These are phyloP conservation scores for Oleoguttula mirabilis DNA, from an alignment of 495 filamentous ascomycete species.

Conservation along the genomic window DNA sequence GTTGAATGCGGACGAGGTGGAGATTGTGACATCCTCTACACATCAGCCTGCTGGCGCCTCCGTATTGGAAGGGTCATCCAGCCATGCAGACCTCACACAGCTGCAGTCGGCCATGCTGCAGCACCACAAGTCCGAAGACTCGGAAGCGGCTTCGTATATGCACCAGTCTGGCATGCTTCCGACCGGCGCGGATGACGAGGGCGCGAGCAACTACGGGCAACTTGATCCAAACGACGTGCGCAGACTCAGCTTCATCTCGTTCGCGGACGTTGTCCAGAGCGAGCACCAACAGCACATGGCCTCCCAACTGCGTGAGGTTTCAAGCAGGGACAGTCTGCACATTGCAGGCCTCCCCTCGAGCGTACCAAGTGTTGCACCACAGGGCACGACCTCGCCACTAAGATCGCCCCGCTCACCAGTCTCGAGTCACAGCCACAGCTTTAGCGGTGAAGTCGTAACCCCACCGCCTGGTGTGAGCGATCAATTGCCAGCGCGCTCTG, in stretches of 20 bases:
- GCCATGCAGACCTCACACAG: conserved; percentile 20
- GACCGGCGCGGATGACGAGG: conserved; percentile 35
- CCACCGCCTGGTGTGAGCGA: conserved; percentile 8
- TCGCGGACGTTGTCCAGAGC: conserved; percentile 85
- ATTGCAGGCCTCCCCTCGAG: conserved; percentile 42
- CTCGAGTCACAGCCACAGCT: not conserved
- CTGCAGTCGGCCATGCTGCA: conserved; percentile 35
- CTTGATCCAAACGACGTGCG: conserved; percentile 67
- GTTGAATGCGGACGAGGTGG: conserved; percentile 67
- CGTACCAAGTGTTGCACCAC: conserved; percentile 34
- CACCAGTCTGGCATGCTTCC: conserved; percentile 34
- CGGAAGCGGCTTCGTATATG: conserved; percentile 23
- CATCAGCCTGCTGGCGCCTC: conserved; percentile 65
- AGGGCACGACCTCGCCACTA: conserved; percentile 51
- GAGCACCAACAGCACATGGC: conserved; percentile 47
- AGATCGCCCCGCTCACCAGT: conserved; percentile 10
- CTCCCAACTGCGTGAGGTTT: conserved; percentile 26
- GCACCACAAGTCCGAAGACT: conserved; percentile 37
- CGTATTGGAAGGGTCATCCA: conserved; percentile 29
- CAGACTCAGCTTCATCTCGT: conserved; percentile 81
- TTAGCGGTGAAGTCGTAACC: conserved; percentile 7
- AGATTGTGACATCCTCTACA: conserved; percentile 71
- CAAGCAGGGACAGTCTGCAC: conserved; percentile 50
- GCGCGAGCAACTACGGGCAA: conserved; percentile 56
- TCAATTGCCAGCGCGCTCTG: conserved; percentile 22